These are phyloP conservation scores for Starmerella vitae DNA, from an alignment of 805 yeast species.

Conservation along the genomic window DNA sequence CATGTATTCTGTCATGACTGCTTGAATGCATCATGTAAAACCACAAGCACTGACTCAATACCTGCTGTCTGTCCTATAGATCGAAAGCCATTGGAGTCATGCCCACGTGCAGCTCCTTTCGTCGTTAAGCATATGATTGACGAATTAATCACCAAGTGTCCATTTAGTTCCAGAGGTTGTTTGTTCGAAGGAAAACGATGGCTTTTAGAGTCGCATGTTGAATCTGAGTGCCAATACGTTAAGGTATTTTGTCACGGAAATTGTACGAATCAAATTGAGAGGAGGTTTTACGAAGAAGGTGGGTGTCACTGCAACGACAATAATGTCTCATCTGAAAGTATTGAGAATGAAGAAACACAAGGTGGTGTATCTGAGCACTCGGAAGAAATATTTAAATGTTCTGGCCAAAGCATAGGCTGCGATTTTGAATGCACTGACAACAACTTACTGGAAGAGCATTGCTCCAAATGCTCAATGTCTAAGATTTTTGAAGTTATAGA, in stretches of 20 bases:
- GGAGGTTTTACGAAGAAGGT: slow-evolving; percentile 8
- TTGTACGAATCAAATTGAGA: slow-evolving; percentile 20
- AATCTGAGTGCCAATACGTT: slow-evolving; percentile 30
- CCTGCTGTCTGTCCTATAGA: slow-evolving; percentile 44
- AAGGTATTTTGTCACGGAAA: slow-evolving; percentile 28
- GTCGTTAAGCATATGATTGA: slow-evolving; percentile 47
- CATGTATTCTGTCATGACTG: slow-evolving; percentile 55
- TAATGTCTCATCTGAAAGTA: not conserved
- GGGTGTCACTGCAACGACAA: not conserved
- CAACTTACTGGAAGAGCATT: slow-evolving; percentile 22
- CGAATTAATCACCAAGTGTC: slow-evolving; percentile 45
- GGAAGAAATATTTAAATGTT: slow-evolving; percentile 16
- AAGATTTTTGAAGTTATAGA: slow-evolving; percentile 22
- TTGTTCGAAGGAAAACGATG: slow-evolving; percentile 44
- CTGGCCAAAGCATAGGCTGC: slow-evolving; percentile 24
- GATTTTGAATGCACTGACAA: not conserved
- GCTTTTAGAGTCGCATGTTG: slow-evolving; percentile 41
- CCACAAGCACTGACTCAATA: slow-evolving; percentile 8
- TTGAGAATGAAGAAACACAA: not conserved
- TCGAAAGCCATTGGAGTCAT: slow-evolving; percentile 35
- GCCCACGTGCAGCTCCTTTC: slow-evolving; percentile 41
- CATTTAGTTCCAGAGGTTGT: slow-evolving; percentile 43
- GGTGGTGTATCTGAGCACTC: slow-evolving; percentile 2
- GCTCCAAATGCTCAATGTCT: slow-evolving; percentile 21
- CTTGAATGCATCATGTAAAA: slow-evolving; percentile 25